phyloP scores from a whole-genome alignment of 106 monocot species.

The Chionographis japonica region DNA sequence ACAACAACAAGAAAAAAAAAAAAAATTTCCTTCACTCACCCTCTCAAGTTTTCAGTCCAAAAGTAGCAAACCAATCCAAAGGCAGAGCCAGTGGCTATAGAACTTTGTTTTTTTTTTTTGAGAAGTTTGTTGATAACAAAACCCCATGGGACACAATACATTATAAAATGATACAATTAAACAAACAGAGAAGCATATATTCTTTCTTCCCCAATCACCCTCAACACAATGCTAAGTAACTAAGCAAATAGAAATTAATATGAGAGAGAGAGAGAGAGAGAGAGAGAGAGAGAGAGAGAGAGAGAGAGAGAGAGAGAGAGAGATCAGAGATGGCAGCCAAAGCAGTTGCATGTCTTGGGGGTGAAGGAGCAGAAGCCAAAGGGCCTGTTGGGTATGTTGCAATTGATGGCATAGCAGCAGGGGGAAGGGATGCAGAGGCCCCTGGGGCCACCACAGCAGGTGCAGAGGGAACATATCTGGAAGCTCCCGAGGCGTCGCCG shows the following conservation, averaged over 20 bases:
- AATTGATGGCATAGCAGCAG: slow-evolving; percentile 96
- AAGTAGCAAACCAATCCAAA: slow-evolving; percentile 1
- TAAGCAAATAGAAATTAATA: background rate
- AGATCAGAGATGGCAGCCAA: slow-evolving; percentile 63
- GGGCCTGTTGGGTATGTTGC: slow-evolving; percentile 95
- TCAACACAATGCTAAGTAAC: slow-evolving; percentile 1
- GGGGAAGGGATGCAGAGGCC: slow-evolving; percentile 83
- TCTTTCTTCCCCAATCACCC: background rate
- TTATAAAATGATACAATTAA: slow-evolving; percentile 8
- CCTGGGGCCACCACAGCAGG: slow-evolving; percentile 83
- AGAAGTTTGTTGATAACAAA: too few relatives aligned
- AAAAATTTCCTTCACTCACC: too few relatives aligned
- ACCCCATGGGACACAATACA: slow-evolving; percentile 4
- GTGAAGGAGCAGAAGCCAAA: slow-evolving; percentile 94
- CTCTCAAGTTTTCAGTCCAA: too few relatives aligned
- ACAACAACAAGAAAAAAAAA: too few relatives aligned
- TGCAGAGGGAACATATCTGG: slow-evolving; percentile 87
- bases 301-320: too few relatives aligned
- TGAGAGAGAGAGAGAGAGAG: background rate
- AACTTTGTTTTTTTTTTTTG: too few relatives aligned
- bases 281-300: background rate
- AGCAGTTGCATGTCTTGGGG: slow-evolving; percentile 82
- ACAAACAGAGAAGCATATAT: background rate
- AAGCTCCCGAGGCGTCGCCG: slow-evolving; percentile 64
- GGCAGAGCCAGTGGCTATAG: too few relatives aligned